Base-by-base conservation (phyloP, 2,329 filamentous ascomycete genomes). In the Magnaporthales sp. region DNA sequence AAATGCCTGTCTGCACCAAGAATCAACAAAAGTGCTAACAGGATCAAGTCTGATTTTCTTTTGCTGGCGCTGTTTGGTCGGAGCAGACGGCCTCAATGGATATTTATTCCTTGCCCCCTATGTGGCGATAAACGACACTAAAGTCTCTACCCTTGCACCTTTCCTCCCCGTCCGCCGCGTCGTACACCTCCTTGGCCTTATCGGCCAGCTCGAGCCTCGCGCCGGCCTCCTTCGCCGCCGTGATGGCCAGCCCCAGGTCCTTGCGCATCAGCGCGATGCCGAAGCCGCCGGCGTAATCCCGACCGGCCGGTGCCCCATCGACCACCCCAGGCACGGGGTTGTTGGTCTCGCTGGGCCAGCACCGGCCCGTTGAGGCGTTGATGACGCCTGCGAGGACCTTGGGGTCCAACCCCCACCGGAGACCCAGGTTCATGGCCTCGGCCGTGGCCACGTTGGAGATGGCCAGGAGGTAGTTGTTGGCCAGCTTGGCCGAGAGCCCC, bases 291-390 rank as follows among this genome's bases (percentile, higher is more conserved):
- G 80, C 77, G 72, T 93, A 99, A 66, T 90, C 93, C 67, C 90
- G 83, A 66, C 83, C 86, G 0, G 93, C 90, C 0, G 94, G 93
- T 1, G 92, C 86, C 0, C 84, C 86, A 68, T 89, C 87, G 26
- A 94, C 84, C 0, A 97, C 93, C 15, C 93, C 93, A 11, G 88
- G 88, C 3, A 98, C 93, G 0, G 95, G 95, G 75, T 98, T 98
- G 79, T 99, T 99, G 69, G 96, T 82, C 79, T 97, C 93, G 73
- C 90, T 95, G 1, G 94, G 93, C 95, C 95, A 99, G 83, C 93
- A 98, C 70, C 84, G 87, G n/a, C 95, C 95, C 0, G 94, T 97
- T 72, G 92, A 95, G 3, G 91, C 90, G 75, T 97, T 98, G 80
- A 99, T 92, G 77, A 99, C 88, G 65, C 89, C 88, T 0, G 92